phyloP scores from a whole-genome alignment of 352 stramenopile genomes.

The Plasmopara halstedii region DNA sequence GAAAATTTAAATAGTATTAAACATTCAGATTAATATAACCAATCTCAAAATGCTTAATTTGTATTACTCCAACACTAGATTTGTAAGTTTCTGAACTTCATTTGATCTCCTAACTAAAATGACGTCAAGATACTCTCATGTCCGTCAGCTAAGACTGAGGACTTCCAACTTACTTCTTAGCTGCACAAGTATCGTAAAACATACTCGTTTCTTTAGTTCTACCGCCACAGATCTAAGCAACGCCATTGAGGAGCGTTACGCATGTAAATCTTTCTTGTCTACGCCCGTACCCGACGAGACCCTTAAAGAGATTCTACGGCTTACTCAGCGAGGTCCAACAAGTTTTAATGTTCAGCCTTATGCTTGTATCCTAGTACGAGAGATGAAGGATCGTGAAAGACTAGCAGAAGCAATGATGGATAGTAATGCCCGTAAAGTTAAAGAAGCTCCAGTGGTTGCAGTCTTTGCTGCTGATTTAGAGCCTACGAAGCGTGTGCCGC shows the following conservation, averaged over 20 bases:
- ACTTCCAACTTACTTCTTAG: neutral
- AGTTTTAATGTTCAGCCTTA: constrained; percentile 81
- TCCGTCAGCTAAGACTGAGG: neutral
- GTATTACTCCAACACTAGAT: too few species aligned
- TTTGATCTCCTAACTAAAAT: too few species aligned
- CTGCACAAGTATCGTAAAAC: neutral
- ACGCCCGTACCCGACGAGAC: constrained; percentile 42
- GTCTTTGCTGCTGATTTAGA: constrained; percentile 80
- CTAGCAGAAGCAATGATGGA: constrained; percentile 72
- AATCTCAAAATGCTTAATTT: too few species aligned
- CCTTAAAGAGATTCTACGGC: constrained; percentile 50
- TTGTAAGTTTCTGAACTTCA: too few species aligned
- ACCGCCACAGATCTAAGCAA: constrained; percentile 8
- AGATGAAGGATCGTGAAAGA: constrained; percentile 55
- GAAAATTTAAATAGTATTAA: too few species aligned
- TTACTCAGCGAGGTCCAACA: constrained; percentile 67
- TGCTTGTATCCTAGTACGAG: constrained; percentile 64
- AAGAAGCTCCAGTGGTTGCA: constrained; percentile 65
- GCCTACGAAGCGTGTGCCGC: constrained; percentile 58
- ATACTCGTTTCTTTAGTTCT: constrained; percentile 7
- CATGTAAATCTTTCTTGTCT: constrained; percentile 37
- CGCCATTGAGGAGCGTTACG: constrained; percentile 27
- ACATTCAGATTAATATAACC: too few species aligned
- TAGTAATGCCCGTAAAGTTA: constrained; percentile 63
- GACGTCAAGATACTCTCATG: neutral